Base-by-base conservation (phyloP, 768 basidiomycete genomes). In the Kwoniella botswanensis region DNA sequence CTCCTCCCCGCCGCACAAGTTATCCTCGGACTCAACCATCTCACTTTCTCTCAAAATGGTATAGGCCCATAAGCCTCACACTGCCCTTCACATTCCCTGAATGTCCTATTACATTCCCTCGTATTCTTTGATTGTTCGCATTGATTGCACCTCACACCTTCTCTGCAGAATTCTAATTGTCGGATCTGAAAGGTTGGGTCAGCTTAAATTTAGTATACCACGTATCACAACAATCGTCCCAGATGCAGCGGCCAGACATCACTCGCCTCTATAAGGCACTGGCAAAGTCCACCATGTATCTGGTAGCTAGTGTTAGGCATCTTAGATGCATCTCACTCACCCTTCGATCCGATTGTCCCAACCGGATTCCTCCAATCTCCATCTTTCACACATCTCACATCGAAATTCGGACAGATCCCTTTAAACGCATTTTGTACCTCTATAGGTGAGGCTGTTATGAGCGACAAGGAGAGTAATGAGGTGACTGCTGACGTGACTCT, bases 41-140 rank as follows among this genome's bases (percentile, higher is more conserved):
- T 9, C 35, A 35, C 35, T 35, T 35, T 35, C 18, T 44, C 13
- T 58, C 67, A 79, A 64, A 79, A 76, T 2, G 78, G 78, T 13
- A 79, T 73, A 0, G 78, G 78, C 9, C 78, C 78, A 70, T 79
- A 79, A 6, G 78, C 75, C 50, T 79, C 70, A 66, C 78, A 79
- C 22, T 59, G 26, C 43, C 72, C 54, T 13, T 65, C 44, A 62
- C 78, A 79, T 15, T 75, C 78, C 59, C 46, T 46, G 60, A 79
- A 79, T 15, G 35, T 53, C 50, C 72, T 41, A 64, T 79, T 79
- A 61, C 78, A 79, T 65, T 75, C 75, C 22, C 71, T 50, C 0
- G 76, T 76, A 50, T 79, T 79, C 18, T 60, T 65, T 17, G 17
- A 21, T 29, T 71, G 71, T 26, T 79, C 76, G 54, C 78, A 79